Evolutionary conservation across 108 stramenopile species (phyloP).

Genomic region (Pelagomonas calceolata): DNA sequence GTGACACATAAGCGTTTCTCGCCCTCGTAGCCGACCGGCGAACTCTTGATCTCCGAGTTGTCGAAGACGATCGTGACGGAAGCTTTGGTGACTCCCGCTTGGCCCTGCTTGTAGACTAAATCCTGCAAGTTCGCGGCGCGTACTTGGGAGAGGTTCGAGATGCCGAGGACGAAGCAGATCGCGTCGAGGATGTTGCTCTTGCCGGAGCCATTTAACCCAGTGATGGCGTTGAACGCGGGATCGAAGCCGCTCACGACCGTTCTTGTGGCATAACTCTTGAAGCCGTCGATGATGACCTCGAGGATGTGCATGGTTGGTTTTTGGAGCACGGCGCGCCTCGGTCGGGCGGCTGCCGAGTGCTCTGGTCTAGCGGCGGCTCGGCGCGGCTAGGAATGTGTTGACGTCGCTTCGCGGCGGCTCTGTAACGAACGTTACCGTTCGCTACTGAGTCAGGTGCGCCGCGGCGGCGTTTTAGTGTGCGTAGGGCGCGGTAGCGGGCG

Average conservation of each 20-base stretch:
- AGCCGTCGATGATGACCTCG: conserved; percentile 95
- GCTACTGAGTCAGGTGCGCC: no score
- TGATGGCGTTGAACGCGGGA: conserved; percentile 98
- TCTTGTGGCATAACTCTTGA: conserved; percentile 95
- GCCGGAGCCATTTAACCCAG: conserved; percentile 95
- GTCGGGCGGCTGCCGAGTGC: no score
- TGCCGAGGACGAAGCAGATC: conserved; percentile 98
- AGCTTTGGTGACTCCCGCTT: conserved; percentile 97
- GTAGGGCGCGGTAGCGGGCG: no score
- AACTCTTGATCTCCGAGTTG: conserved; percentile 70
- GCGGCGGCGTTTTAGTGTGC: no score
- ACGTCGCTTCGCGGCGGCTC: no score
- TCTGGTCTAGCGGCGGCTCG: no score
- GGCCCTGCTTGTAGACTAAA: conserved; percentile 98
- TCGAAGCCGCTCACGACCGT: conserved; percentile 96
- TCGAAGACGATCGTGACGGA: conserved; percentile 88
- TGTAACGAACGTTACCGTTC: no score
- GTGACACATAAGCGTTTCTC: conserved; percentile 86
- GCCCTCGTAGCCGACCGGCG: conserved; percentile 88
- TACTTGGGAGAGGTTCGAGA: conserved; percentile 89
- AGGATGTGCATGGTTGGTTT: conserved; percentile 69
- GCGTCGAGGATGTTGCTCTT: conserved; percentile 97
- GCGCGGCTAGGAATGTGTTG: no score
- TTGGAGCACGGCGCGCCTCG: no score
- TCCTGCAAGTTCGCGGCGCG: conserved; percentile 92